These are phyloP conservation scores for Lagenidium giganteum DNA, from an alignment of 352 stramenopile species.

Conservation along the genomic window DNA sequence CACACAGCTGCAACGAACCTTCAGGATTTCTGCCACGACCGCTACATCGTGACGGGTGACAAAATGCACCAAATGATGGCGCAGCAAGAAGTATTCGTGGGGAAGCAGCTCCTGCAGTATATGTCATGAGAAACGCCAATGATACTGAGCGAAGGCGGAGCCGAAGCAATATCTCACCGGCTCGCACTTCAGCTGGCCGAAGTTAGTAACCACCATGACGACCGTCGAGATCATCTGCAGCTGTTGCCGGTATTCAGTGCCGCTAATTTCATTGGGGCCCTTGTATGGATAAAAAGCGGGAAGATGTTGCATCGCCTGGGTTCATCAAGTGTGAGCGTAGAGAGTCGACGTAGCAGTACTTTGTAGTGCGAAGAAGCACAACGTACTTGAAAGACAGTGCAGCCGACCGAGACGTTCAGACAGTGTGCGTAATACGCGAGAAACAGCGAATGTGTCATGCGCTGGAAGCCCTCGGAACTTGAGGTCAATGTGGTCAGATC, in stretches of 20 bases:
- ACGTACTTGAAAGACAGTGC: slow-evolving; percentile 40
- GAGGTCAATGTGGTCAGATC: slow-evolving; percentile 24
- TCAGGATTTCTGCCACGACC: slow-evolving; percentile 49
- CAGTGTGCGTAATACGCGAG: slow-evolving; percentile 44
- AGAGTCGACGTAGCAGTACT: too few species aligned
- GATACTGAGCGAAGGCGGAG: neutral
- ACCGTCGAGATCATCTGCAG: slow-evolving; percentile 67
- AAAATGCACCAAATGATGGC: slow-evolving; percentile 62
- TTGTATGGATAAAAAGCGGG: slow-evolving; percentile 74
- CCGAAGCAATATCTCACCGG: too few species aligned
- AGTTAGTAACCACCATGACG: slow-evolving; percentile 79
- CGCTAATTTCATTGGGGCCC: slow-evolving; percentile 37
- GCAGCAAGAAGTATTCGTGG: slow-evolving; percentile 82
- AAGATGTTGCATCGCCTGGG: slow-evolving; percentile 58
- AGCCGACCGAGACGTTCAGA: slow-evolving; percentile 43
- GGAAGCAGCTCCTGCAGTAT: slow-evolving; percentile 71
- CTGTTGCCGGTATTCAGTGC: slow-evolving; percentile 59
- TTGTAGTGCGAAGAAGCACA: too few species aligned
- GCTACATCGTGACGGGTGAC: slow-evolving; percentile 54
- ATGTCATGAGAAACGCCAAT: neutral
- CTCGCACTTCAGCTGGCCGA: slow-evolving; percentile 53
- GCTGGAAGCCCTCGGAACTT: slow-evolving; percentile 32
- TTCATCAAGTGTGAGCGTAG: too few species aligned
- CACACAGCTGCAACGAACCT: too few species aligned
- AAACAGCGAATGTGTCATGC: slow-evolving; percentile 47